Evolutionary conservation across 1,284 basidiomycete species (phyloP), one percentile per base, ranked within the genome.

Genomic region (Trichosporon asahii): DNA sequence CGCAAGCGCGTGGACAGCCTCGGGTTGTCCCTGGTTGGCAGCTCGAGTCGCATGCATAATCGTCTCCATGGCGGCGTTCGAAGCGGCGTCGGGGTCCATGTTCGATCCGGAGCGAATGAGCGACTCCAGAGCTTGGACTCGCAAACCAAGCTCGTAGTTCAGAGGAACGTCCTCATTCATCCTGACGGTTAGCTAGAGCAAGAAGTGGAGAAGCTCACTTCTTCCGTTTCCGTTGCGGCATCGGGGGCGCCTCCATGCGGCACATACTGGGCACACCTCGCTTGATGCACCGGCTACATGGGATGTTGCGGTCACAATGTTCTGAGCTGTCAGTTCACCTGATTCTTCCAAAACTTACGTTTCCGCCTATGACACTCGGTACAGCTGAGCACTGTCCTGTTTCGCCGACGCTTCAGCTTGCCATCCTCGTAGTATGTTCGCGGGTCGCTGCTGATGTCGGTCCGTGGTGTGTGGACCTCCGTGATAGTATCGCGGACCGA

Each of bases 291-390:
- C 81, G 69, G 65, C 75, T 79, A 70, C 82, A 83, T 2, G 82
- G 82, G 35, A 83, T 80, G 67, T 82, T 82, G 14, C 82, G 75
- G 66, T 83, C 82, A 33, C 82, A 83, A 75, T 83, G 72, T 80
- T 81, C 79, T 81, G 72, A 0, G 60, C 14, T 18, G 63, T 70
- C 53, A 68, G 67, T 33, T n/a, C 15, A n/a, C n/a, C n/a, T n/a
- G n/a, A n/a, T n/a, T n/a, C n/a, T n/a, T n/a, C n/a, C n/a, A n/a
- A n/a, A 9, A 5, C 35, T 12, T 0, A 79, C 82, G 79, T 67
- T 79, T 78, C 72, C 82, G 73, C 25, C 82, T 69, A 73, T 83
- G 81, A 74, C 82, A 83, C 64, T 83, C 82, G 60, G 72, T 69
- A 70, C 82, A 83, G 65, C 82, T 83, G 76, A 83, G 66, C 0